Base-by-base conservation (phyloP, 2,329 filamentous ascomycete species). In the Ceratocystiopsis minuta region DNA sequence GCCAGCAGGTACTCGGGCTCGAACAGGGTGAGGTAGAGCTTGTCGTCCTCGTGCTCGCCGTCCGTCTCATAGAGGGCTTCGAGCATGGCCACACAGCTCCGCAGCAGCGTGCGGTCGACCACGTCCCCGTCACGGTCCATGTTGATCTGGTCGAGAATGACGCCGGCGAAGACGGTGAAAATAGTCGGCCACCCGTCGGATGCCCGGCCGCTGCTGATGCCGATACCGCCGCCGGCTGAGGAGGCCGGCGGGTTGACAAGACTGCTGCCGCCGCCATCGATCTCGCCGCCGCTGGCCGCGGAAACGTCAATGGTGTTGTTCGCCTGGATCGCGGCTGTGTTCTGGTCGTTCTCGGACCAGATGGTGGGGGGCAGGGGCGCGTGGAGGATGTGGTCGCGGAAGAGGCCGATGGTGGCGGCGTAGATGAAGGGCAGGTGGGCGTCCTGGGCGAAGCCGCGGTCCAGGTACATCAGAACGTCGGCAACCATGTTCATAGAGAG, bases 121-220 rank as follows among this genome's bases (percentile, higher is more conserved):
- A 84, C 72, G 52, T 95, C 86, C 24, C 88, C 90, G 45, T 86
- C 78, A 24, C 90, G 71, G 58, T 96, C 90, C 77, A 95, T 86
- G 46, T 81, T 75, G 49, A 98, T 81, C 60, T 95, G 83, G 48
- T 94, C 87, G 3, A 96, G 68, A 28, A 96, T 71, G 14, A 94
- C 83, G 6, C 75, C 74, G 52, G 82, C 83, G 20, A 96, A 64
- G 7, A 94, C 73, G 42, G 80, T 71, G 37, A 81, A 77, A 10
- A 93, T 72, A n/a, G 61, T 59, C 39, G 44, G 46, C 24, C 24
- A 28, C 24, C 24, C 24, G 24, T 28, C 24, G 2, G 24, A 6
- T 10, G 24, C 24, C 24, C 24, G 24, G 4, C 24, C 24, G 6
- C 24, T 6, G 24, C 24, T 10, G 11, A 64, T 60, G 14, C 36